Conservation (phyloP, 2,329 filamentous ascomycete genomes). For the Cyclaneusma minus region DNA sequence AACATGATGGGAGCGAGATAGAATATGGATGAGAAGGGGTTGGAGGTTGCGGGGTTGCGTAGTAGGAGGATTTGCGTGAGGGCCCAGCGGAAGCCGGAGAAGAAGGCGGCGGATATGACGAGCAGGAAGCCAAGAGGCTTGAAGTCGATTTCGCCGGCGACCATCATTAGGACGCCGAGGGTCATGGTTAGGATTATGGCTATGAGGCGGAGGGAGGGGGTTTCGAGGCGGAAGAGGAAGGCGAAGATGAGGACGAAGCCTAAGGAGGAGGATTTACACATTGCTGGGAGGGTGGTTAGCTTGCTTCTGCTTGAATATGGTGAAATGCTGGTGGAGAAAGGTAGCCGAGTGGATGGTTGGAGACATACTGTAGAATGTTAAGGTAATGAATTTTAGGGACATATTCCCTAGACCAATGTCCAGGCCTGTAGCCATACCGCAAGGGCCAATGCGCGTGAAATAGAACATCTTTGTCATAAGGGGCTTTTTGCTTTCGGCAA, state of each 20-base stretch:
- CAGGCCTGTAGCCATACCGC: constrained; percentile 80
- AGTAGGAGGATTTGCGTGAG: constrained; percentile 93
- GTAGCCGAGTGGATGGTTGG: neutral
- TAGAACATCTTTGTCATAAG: constrained; percentile 86
- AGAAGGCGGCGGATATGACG: constrained; percentile 86
- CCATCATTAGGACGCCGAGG: constrained; percentile 90
- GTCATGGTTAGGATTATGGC: constrained; percentile 88
- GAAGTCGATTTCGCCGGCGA: constrained; percentile 86
- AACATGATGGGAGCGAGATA: constrained; percentile 99
- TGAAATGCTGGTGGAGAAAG: neutral
- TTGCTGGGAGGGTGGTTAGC: constrained; percentile 35
- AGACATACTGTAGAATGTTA: constrained; percentile 79
- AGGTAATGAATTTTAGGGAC: constrained; percentile 85
- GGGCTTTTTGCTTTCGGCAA: constrained; percentile 21
- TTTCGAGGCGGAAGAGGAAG: constrained; percentile 83
- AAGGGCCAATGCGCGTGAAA: constrained; percentile 78
- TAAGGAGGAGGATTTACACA: constrained; percentile 96
- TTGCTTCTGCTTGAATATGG: neutral
- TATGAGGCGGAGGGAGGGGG: constrained; percentile 71
- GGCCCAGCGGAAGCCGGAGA: constrained; percentile 95
- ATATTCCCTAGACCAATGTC: constrained; percentile 96
- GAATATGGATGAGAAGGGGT: constrained; percentile 94
- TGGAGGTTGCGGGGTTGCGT: constrained; percentile 85
- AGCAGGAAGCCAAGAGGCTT: constrained; percentile 74
- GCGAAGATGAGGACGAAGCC: constrained; percentile 93